Percentiles rank a stretch among this genome's conserved stretches.
Conservation (phyloP, 305 asterid species). For the Fraxinus ornus region DNA sequence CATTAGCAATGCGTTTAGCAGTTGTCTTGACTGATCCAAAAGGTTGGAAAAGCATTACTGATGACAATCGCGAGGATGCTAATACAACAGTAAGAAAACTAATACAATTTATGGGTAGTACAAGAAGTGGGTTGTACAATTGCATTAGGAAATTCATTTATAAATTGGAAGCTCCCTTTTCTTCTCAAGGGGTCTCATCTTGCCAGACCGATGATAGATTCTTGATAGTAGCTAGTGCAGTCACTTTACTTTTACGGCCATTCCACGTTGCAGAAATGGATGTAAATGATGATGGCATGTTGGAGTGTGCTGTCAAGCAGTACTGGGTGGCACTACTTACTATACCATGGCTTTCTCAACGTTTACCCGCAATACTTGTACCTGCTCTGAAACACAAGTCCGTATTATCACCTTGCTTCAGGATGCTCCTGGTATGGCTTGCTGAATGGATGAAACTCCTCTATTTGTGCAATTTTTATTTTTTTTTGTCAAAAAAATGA, state of each 20-base stretch:
- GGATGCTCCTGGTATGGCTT: slow-evolving; percentile 72
- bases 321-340: slow-evolving; percentile 71
- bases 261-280: slow-evolving; percentile 53
- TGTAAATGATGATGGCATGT: slow-evolving; percentile 37
- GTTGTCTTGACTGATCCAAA: slow-evolving; percentile 78
- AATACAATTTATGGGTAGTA: slow-evolving; percentile 58
- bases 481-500: not conserved
- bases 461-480: not conserved
- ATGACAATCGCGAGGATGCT: slow-evolving; percentile 44
- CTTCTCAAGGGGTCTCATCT: slow-evolving; percentile 41
- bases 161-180: slow-evolving; percentile 55
- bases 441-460: slow-evolving; percentile 20
- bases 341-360: slow-evolving; percentile 85
- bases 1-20: slow-evolving; percentile 80
- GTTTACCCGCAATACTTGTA: slow-evolving; percentile 71
- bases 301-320: slow-evolving; percentile 61
- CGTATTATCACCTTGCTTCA: slow-evolving; percentile 76
- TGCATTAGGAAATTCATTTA: slow-evolving; percentile 65
- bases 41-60: slow-evolving; percentile 72
- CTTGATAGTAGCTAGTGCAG: slow-evolving; percentile 77
- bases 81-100: slow-evolving; percentile 56
- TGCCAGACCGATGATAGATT: slow-evolving; percentile 64
- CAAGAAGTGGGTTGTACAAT: slow-evolving; percentile 56
- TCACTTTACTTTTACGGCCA: slow-evolving; percentile 82
- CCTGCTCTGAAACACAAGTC: slow-evolving; percentile 90